Conservation (phyloP, 2,329 filamentous ascomycete genomes). For the Alternaria dauci region DNA sequence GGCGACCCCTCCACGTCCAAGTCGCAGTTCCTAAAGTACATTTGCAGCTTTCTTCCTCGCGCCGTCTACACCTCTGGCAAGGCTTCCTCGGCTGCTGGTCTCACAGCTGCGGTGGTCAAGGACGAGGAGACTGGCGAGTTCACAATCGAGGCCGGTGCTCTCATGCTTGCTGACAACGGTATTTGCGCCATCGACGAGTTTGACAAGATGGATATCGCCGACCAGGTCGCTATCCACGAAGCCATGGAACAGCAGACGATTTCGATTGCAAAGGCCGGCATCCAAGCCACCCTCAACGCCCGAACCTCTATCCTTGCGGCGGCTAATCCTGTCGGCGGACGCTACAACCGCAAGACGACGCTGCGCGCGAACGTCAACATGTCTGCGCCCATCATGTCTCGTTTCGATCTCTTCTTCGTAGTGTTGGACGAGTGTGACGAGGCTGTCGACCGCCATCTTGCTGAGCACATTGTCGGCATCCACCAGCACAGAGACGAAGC, state of each 20-base stretch:
- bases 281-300: constrained; percentile 96
- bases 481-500: constrained; percentile 93
- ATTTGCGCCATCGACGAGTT: constrained; percentile 99
- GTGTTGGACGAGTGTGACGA: constrained; percentile 97
- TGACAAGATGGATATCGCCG: constrained; percentile 98
- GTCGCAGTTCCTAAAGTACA: constrained; percentile 97
- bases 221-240: constrained; percentile 99
- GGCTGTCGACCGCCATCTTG: constrained; percentile 85
- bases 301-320: constrained; percentile 94
- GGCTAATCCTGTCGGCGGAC: constrained; percentile 92
- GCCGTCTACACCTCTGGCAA: constrained; percentile 98
- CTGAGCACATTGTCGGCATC: constrained; percentile 92
- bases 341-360: constrained; percentile 97
- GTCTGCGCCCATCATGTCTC: constrained; percentile 98
- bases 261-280: constrained; percentile 97
- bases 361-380: constrained; percentile 97
- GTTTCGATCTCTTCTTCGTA: constrained; percentile 98
- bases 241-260: constrained; percentile 99
- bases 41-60: constrained; percentile 94
- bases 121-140: constrained; percentile 99
- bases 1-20: constrained; percentile 97
- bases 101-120: constrained; percentile 96
- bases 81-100: constrained; percentile 94
- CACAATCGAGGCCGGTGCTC: constrained; percentile 95
- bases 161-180: constrained; percentile 96